Base-by-base conservation (phyloP, 148 eudicot species). In the Vaccinium corymbosum region DNA sequence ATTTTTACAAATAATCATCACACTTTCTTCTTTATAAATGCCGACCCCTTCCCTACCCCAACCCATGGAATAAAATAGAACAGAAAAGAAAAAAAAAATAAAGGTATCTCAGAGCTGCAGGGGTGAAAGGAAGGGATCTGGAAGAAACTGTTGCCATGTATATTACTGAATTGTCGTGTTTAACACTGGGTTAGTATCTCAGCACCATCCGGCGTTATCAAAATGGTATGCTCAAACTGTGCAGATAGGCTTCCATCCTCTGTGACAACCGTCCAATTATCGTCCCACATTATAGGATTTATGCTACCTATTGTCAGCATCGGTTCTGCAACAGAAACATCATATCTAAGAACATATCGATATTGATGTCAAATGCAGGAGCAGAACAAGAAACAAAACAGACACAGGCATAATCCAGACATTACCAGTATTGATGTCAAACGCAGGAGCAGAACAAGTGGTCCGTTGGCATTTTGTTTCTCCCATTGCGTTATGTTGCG, bases 241-340 rank as follows among this genome's bases (percentile, higher is more conserved):
- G 99, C 98, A 0, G 98, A 94, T 27, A 95, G 89, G 87, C 98
- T 97, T 59, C 95, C 99, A 83, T 97, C 99, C 87, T 93, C 93
- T 0, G 99, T 97, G 25, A 97, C 98, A 8, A 97, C 95, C 0
- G 98, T 97, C 99, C 99, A 97, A 56, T 94, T 84, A 84, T 97
- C 98, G 17, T 97, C 94, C 99, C 99, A 97, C 87, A 95, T 95
- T 19, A 93, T 82, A 15, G 96, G 95, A 52, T 94, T 87, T 86
- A 84, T 92, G 90, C 95, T 95, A 48, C 98, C 99, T 2, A 94
- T 87, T 38, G 98, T 97, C 81, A 97, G 83, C 99, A 97, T 95
- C 17, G 99, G 99, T 83, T 97, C 99, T 97, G 96, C 88, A 84
- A 84, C 72, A n/a, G 85, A 48, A 10, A 15, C 6, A 79, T 27